Percentiles rank a stretch among this genome's conserved stretches.
Conservation (phyloP, 306 rosid species). For the Carpinus fangiana region DNA sequence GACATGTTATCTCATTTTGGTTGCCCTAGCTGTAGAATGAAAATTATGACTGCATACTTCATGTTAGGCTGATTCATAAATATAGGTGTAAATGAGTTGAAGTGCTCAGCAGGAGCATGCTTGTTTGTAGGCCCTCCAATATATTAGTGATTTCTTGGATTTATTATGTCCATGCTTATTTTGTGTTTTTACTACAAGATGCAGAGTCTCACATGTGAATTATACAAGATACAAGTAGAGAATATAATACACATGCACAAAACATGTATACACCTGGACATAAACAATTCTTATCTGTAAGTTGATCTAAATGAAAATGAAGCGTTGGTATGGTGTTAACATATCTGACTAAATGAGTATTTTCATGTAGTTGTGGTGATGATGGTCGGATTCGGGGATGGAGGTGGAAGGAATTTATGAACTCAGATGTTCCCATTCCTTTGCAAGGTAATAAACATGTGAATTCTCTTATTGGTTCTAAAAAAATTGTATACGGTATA, state of each 20-base stretch:
- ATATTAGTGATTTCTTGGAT: neutral
- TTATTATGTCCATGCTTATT: neutral
- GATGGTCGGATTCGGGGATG: slow-evolving; percentile 90
- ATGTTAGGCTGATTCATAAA: neutral
- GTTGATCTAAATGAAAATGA: neutral
- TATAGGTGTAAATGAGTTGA: neutral
- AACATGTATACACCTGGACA: neutral
- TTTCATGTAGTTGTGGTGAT: slow-evolving; percentile 75
- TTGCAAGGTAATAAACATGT: slow-evolving; percentile 49
- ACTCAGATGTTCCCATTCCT: slow-evolving; percentile 41
- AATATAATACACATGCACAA: slow-evolving; percentile 4
- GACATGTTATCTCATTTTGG: neutral
- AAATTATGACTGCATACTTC: neutral
- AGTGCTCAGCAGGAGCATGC: neutral
- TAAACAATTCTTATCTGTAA: neutral
- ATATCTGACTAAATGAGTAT: slow-evolving; percentile 16
- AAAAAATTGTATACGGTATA: neutral
- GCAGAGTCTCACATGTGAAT: neutral
- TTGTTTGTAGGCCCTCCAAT: neutral
- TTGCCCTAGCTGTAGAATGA: neutral
- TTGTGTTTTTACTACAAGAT: neutral
- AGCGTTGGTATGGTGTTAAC: slow-evolving; percentile 5
- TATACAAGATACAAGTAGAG: neutral
- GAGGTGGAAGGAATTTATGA: slow-evolving; percentile 74
- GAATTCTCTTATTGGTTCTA: slow-evolving; percentile 8